Percentiles rank a stretch among this genome's conserved stretches.
phyloP scores from a whole-genome alignment of 2,329 filamentous ascomycete genomes.

The Seiridium unicorne region DNA sequence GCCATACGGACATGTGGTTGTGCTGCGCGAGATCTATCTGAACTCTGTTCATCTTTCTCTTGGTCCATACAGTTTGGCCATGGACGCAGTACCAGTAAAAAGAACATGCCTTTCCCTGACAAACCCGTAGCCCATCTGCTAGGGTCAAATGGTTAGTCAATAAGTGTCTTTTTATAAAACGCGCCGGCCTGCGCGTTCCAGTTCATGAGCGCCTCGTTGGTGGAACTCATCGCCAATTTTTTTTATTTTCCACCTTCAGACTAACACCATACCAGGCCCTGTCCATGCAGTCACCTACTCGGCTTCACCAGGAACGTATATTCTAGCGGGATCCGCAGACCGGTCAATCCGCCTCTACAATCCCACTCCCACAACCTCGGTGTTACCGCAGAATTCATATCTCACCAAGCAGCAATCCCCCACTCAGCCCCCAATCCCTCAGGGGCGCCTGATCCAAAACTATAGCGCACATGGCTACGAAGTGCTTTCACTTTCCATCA shows the following conservation, averaged over 20 bases:
- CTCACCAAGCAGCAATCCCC: conserved; percentile 35
- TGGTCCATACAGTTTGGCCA: background rate
- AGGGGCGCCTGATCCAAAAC: conserved; percentile 73
- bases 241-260: background rate
- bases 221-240: no score
- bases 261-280: conserved; percentile 48
- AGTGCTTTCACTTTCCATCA: conserved; percentile 77
- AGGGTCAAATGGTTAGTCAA: conserved; percentile 54
- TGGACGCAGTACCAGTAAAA: conserved; percentile 8
- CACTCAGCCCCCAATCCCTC: conserved; percentile 31
- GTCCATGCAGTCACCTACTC: conserved; percentile 74
- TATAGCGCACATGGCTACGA: conserved; percentile 92
- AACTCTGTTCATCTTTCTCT: background rate
- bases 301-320: conserved; percentile 68
- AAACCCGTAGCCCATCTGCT: conserved; percentile 53
- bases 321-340: conserved; percentile 85
- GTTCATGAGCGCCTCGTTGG: no score
- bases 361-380: conserved; percentile 49
- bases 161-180: no score
- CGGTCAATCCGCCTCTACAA: conserved; percentile 86
- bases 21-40: no score
- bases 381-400: conserved; percentile 17
- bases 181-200: no score
- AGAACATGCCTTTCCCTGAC: conserved; percentile 37
- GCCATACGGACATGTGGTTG: no score